phyloP scores from a whole-genome alignment of 129 eudicot species.

The Erigeron canadensis region DNA sequence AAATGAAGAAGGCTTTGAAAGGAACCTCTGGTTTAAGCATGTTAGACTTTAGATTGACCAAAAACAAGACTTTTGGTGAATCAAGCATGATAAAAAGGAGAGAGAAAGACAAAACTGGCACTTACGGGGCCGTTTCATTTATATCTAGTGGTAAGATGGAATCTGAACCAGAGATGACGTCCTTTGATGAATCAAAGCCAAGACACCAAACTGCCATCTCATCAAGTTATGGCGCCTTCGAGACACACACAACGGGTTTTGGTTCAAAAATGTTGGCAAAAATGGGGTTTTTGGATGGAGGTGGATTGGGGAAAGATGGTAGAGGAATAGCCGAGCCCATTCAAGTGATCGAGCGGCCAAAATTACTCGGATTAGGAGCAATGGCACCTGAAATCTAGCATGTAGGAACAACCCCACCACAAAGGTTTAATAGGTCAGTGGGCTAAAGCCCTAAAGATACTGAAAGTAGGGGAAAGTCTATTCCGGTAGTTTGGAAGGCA shows the following conservation, averaged over 20 bases:
- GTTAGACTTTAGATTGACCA: conserved; percentile 28
- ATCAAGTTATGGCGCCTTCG: conserved; percentile 70
- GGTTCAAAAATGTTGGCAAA: conserved; percentile 97
- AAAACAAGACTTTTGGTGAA: conserved; percentile 33
- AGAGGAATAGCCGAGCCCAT: conserved; percentile 73
- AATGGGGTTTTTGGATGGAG: conserved; percentile 86
- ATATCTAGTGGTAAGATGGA: conserved; percentile 70
- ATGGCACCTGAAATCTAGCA: conserved; percentile 44
- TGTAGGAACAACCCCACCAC: conserved; percentile 27
- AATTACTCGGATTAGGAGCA: conserved; percentile 85
- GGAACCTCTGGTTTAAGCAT: conserved; percentile 33
- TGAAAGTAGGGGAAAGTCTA: conserved; percentile 27
- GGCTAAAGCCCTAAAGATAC: conserved; percentile 30
- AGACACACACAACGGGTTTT: conserved; percentile 87
- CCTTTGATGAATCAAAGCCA: conserved; percentile 30
- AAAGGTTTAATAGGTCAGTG: conserved; percentile 15
- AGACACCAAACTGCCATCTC: conserved; percentile 35
- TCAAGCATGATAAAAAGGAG: conserved; percentile 36
- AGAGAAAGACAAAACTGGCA: conserved; percentile 42
- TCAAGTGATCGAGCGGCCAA: conserved; percentile 73
- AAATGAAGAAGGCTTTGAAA: conserved; percentile 29
- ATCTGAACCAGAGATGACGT: conserved; percentile 36
- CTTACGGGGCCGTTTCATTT: conserved; percentile 70
- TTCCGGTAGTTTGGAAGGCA: conserved; percentile 76
- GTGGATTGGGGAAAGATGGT: conserved; percentile 78